Base-by-base conservation (phyloP, 306 rosid genomes). In the Luffa aegyptiaca region DNA sequence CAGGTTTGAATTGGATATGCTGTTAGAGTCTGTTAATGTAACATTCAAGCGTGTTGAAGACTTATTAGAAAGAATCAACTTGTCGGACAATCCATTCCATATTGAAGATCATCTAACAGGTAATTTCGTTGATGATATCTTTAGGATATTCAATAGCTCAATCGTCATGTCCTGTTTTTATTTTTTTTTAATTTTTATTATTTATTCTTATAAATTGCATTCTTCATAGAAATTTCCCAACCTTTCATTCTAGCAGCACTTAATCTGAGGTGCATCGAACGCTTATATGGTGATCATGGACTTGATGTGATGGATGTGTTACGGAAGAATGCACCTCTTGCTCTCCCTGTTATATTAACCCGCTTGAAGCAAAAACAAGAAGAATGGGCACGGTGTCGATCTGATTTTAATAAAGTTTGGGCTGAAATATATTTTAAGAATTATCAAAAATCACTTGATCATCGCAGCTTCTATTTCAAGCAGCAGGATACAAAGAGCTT, bases 1-100 rank as follows among this genome's bases (percentile, higher is more conserved):
- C 84, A 96, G 99, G 89, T 96, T 93, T 93, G 99, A 96, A 87
- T 83, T 96, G 88, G 99, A 96, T 84, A 93, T 96, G 99, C 77
- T 96, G 85, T 84, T 96, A 79, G 99, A 96, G 83, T 96, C 99
- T 49, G 99, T 96, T 77, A 91, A 94, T 85, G 89, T 93, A 12
- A 90, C 99, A 36, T 84, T 90, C 74, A 96, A 91, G 87, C 90
- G 88, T 51, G 98, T 89, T 31, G 99, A 93, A 82, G 99, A 96
- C 77, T 80, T 96, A 79, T 87, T 88, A 84, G 90, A 88, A 85
- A 88, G 66, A 85, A 86, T 90, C 18, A 87, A 83, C 72, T 90
- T 77, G 81, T 42, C 80, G 85, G 96, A 93, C 82, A 83, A 76
- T 84, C 86, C 88, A 78, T 80, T 85, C 80, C 90, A 79, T 36